Base-by-base conservation (phyloP, 2,329 filamentous ascomycete genomes). In the Cyphellophora attinorum region DNA sequence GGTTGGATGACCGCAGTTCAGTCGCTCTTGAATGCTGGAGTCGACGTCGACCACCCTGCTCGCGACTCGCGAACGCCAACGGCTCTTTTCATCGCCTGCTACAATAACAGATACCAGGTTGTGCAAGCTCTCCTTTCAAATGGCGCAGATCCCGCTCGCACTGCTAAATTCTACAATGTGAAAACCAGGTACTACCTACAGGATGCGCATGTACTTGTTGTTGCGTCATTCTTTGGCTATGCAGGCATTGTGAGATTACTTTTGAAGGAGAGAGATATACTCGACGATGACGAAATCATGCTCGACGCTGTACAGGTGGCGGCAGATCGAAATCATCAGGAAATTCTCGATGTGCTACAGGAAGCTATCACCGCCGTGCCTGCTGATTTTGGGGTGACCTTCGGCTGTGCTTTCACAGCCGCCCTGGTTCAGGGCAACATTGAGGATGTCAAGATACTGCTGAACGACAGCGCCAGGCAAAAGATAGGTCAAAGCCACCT, bases 121-220 rank as follows among this genome's bases (percentile, higher is more conserved):
- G 33, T 48, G 13, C 28, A 46, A 32, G 21, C 42, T 11, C 40
- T 46, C 6, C 29, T 48, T 11, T 32, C 31, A 14, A 18, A n/a
- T 11, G 45, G 45, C 13, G 11, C 27, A 6, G 41, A 40, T 33
- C 31, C 48, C 19, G 45, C 50, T 31, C 39, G 35, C 5, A 33
- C 45, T 16, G 34, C 39, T 31, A 46, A 40, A 14, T n/a, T 14
- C 6, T 38, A 38, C 18, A 19, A 39, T 35, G 27, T 31, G 23
- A 29, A 33, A 21, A 19, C 29, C 4, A 29, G 35, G 8, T 8
- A 30, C 17, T 19, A 39, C 11, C 27, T 41, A 27, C 11, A 31
- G 10, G 41, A 38, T 34, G 32, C 17, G 10, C 37, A 30, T 35
- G 39, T 39, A 17, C 34, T 47, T 8, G 32, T 44, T 11, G 40